Evolutionary conservation across 768 basidiomycete species (phyloP).

Genomic region (Tricholoma terreum): DNA sequence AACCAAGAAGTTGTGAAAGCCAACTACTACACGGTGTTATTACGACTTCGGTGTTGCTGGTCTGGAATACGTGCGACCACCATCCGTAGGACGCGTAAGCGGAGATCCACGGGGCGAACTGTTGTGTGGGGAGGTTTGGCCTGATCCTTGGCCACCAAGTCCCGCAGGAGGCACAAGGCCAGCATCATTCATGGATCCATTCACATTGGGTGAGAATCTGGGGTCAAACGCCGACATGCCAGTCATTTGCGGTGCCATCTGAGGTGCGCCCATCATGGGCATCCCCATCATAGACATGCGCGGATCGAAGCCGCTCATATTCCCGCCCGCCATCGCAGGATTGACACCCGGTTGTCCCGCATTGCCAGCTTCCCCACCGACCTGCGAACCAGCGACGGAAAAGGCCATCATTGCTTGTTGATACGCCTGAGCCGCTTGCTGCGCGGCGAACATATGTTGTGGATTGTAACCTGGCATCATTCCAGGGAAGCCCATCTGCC

Average conservation of each 20-base stretch:
- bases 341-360: conserved; percentile 38
- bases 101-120: conserved; percentile 60
- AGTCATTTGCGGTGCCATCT: conserved; percentile 47
- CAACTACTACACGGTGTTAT: background rate
- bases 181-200: conserved; percentile 24
- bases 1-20: background rate
- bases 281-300: conserved; percentile 82
- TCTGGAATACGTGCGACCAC: conserved; percentile 26
- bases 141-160: conserved; percentile 27
- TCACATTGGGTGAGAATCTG: conserved; percentile 45
- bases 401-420: conserved; percentile 88
- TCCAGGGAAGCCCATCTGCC: conserved; percentile 49
- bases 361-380: conserved; percentile 54
- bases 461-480: conserved; percentile 62
- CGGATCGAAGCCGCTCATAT: conserved; percentile 54
- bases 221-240: conserved; percentile 61
- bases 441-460: conserved; percentile 84
- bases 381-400: conserved; percentile 70
- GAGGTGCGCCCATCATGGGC: conserved; percentile 56
- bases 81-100: conserved; percentile 31
- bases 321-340: conserved; percentile 56
- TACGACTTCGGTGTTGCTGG: conserved; percentile 35
- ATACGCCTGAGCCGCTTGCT: conserved; percentile 83
- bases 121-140: conserved; percentile 40
- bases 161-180: conserved; percentile 36